Evolutionary conservation across 495 filamentous ascomycete species (phyloP), one percentile per base, ranked within the genome.

Genomic region (Penicillium lividum): DNA sequence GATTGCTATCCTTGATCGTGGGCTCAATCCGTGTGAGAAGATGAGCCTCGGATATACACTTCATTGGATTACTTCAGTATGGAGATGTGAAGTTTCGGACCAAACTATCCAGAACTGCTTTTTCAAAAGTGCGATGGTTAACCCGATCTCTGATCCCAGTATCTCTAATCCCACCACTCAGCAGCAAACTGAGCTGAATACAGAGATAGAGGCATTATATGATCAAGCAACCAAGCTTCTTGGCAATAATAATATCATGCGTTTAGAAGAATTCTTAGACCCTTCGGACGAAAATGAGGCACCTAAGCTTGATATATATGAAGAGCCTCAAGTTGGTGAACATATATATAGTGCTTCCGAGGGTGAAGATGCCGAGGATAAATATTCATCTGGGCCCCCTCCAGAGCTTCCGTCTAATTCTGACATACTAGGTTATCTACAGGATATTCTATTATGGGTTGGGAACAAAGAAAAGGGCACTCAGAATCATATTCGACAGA

Each of bases 1-100:
- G 16, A 52, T 61, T 31, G 16, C 36, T 50, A 57, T 57, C 29
- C 54, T 57, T 28, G 33, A 57, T 44, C 33, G 54, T n/a, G 34
- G 47, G 6, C 36, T 57, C 25, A 22, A 51, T 50, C 54, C 54
- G 7, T 28, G 42, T 33, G 22, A 33, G 16, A 15, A 27, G 5
- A 55, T 55, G 53, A 55, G 28, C 30, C 36, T 55, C 6, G n/a
- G 18, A 7, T 55, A 55, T 36, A 47, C 53, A 22, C 40, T 55
- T 44, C 9, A n/a, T 16, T 57, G 46, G 54, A 15, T 57, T n/a
- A 50, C 45, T 10, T 30, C 29, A 15, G 54, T 11, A 8, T 57
- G 46, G 54, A 33, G 46, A 40, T 43, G 8, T 15, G n/a, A 33
- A 28, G 53, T 46, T 4, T 15, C 6, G 6, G 31, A 55, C 25